Base-by-base conservation (phyloP, 1,284 basidiomycete genomes). In the Rhodotorula mucilaginosa region DNA sequence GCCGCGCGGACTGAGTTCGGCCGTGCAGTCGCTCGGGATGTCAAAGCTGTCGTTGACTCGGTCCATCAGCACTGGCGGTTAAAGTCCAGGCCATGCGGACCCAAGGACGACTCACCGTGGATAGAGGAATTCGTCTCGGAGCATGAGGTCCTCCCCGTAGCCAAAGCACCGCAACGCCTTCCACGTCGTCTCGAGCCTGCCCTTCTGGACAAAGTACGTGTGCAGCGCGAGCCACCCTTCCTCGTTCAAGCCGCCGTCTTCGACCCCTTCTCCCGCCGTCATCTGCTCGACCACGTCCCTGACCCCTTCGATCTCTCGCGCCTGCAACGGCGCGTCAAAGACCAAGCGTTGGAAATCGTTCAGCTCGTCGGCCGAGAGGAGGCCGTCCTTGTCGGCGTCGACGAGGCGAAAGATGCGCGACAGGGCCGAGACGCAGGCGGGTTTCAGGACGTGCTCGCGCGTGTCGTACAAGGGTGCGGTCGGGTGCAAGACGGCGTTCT, bases 381-480 rank as follows among this genome's bases (percentile, higher is more conserved):
- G 82, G 3, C 92, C 93, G 79, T 99, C 95, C 81, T 98, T 97
- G 81, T 98, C 93, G 48, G 88, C 84, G 81, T 99, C 96, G 79
- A 94, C 97, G 39, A 99, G 87, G 79, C 92, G 93, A 84, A 98
- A 99, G 84, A 99, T 97, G 72, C 96, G 89, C 77, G 88, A 87
- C 67, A 99, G 84, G 2, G 96, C 96, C 65, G 89, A 88, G 51
- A 91, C 85, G 80, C 94, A 98, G 65, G 92, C 91, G 12, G 93
- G 92, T 85, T 98, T 98, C 64, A 97, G 84, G 79, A 92, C 91
- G 82, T 98, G 96, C 79, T 97, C 92, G 79, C 94, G 85, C 12
- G 94, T 97, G 82, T 99, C 96, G 81, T 99, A 99, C 34, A 99
- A 83, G 6, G 96, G 96, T 12, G 97, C 96, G 8, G 95, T 97